Conservation (phyloP, 768 basidiomycete genomes). For the Agrocybe pediades region DNA sequence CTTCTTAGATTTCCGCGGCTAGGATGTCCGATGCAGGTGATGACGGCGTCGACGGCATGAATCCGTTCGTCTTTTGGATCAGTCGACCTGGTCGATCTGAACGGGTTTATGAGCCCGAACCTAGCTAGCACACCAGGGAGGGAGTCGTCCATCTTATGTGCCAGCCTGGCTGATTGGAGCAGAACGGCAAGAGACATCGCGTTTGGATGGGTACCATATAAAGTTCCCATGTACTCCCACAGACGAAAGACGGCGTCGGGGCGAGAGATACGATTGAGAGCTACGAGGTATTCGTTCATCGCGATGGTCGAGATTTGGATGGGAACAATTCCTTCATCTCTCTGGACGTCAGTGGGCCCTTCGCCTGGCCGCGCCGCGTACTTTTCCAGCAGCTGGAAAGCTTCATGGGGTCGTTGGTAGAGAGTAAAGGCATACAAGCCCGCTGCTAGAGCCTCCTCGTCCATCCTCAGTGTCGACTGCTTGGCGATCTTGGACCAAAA, state of each 20-base stretch:
- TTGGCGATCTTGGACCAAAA: constrained; percentile 45
- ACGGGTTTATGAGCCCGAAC: constrained; percentile 37
- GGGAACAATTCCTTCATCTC: constrained; percentile 4
- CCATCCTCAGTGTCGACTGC: constrained; percentile 35
- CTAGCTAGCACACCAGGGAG: constrained; percentile 52
- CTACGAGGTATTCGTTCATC: constrained; percentile 41
- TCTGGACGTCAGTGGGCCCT: constrained; percentile 1
- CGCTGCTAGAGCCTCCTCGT: constrained; percentile 46
- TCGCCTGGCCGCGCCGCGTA: constrained; percentile 22
- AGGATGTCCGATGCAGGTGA: constrained; percentile 26
- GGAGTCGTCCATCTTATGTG: constrained; percentile 51
- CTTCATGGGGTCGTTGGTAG: constrained; percentile 43
- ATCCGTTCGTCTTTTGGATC: constrained; percentile 11
- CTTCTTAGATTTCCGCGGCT: constrained; percentile 18
- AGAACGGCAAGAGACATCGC: constrained; percentile 57
- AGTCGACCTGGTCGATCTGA: constrained; percentile 19
- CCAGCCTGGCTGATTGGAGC: constrained; percentile 59
- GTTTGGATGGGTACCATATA: constrained; percentile 63
- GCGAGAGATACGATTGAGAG: constrained; percentile 51
- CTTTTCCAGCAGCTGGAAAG: constrained; percentile 51
- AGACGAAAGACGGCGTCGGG: constrained; percentile 66
- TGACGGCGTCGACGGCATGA: constrained; percentile 28
- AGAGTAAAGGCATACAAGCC: constrained; percentile 54
- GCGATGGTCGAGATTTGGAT: constrained; percentile 23
- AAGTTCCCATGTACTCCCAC: constrained; percentile 63